Evolutionary conservation across 73 alveolate species (phyloP).

Genomic region (Symbiodinium natans): DNA sequence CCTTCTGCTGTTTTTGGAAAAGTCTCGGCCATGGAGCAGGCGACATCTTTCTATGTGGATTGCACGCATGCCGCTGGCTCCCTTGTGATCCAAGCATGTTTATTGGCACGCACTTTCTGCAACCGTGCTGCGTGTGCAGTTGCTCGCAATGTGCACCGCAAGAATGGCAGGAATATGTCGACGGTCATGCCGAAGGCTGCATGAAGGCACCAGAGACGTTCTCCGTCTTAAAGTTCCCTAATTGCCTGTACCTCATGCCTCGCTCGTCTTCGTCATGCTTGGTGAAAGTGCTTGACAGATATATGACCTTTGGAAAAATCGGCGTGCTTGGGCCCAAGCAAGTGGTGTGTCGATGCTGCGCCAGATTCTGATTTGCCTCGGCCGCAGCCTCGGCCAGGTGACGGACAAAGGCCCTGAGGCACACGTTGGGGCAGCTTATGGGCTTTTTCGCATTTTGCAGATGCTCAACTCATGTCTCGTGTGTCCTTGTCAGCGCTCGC

Average conservation of each 20-base stretch:
- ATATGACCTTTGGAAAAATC: conserved; percentile 74
- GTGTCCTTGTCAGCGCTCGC: conserved; percentile 27
- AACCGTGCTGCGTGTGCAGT: neutral
- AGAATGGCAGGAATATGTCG: conserved; percentile 38
- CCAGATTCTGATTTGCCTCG: neutral
- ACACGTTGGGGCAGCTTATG: neutral
- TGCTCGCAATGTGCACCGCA: neutral
- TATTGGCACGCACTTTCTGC: no score
- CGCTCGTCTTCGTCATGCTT: no score
- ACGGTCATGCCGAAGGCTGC: conserved; percentile 90
- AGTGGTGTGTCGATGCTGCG: neutral
- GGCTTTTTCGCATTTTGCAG: no score
- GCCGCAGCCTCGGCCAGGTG: conserved; percentile 6
- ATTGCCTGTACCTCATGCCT: no score
- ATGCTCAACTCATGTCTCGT: neutral
- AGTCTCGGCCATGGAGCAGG: conserved; percentile 6
- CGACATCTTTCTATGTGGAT: conserved; percentile 84
- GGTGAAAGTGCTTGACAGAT: no score
- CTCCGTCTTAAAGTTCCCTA: no score
- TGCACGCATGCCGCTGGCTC: conserved; percentile 88
- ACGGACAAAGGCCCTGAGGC: conserved; percentile 92
- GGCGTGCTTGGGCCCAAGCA: conserved; percentile 21
- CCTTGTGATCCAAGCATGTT: conserved; percentile 24
- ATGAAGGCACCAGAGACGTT: conserved; percentile 35
- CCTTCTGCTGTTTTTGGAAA: no score